Evolutionary conservation across 108 stramenopile species (phyloP), one percentile per base, ranked within the genome.

Genomic region (Asterionellopsis glacialis): DNA sequence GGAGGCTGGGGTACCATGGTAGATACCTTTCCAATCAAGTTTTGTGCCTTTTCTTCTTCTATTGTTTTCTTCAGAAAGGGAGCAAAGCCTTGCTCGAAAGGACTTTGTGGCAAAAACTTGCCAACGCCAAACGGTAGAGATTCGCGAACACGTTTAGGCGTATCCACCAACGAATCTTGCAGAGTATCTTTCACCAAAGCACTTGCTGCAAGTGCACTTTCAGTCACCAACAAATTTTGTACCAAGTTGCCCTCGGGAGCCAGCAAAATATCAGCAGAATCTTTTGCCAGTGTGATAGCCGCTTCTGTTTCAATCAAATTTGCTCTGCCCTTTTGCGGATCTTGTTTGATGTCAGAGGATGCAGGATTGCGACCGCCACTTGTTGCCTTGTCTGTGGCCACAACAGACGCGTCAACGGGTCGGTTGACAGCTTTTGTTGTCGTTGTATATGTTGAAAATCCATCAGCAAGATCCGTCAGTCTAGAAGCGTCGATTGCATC

Each of bases 381-480:
- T 14, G 15, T 3, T 22, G n/a, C 57, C 7, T 58, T 16, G 23
- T 58, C 41, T 25, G 57, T 16, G 13, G 15, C 47, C 10, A 7
- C 40, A 21, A 40, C 26, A 18, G 27, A 1, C 41, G 57, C 22
- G 4, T 3, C 11, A 22, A 7, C 41, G 6, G 57, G 60, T 21
- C 11, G 21, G 6, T 61, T 57, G 16, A 60, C 40, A 1, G 45
- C 23, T 51, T 64, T 71, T 1, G 64, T 64, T 9, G 70, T 74
- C 12, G 75, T 59, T 0, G 82, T 79, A 61, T 83, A 87, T 23
- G 63, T 68, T 22, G 74, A 61, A 42, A 87, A 81, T 11, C 82
- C 85, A 49, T 77, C 61, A 1, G 82, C 67, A 21, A 87, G 51
- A 33, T 87, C 82, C 21, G 42, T 13, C 5, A 87, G 51, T 52